Evolutionary conservation across 805 yeast species (phyloP).

Genomic region (Ogataea neopini): DNA sequence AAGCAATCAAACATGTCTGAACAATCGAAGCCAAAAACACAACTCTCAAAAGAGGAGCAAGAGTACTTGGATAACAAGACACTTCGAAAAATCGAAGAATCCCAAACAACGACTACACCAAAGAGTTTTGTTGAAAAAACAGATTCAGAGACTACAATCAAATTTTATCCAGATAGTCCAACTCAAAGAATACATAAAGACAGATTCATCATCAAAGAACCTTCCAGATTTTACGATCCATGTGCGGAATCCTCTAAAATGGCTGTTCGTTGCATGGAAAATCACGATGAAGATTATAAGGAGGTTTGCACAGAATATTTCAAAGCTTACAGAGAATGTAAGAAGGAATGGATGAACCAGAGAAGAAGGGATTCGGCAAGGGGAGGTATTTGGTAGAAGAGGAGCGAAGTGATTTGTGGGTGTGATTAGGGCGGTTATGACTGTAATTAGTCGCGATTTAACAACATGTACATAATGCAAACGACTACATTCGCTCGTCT

Average conservation of each 20-base stretch:
- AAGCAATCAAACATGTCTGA: constrained; percentile 3
- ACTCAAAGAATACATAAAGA: constrained; percentile 66
- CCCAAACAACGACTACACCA: constrained; percentile 36
- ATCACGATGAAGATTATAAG: constrained; percentile 69
- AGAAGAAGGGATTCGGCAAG: constrained; percentile 29
- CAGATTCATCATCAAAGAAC: constrained; percentile 70
- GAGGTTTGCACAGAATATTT: constrained; percentile 77
- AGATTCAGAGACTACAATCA: constrained; percentile 49
- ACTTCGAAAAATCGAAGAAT: constrained; percentile 22
- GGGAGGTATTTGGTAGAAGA: constrained; percentile 37
- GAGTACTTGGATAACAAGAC: constrained; percentile 30
- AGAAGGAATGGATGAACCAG: constrained; percentile 63
- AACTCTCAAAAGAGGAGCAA: constrained; percentile 15
- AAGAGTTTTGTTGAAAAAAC: constrained; percentile 53
- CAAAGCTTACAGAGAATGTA: constrained; percentile 91
- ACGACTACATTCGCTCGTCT: no score
- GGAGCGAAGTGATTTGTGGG: no score
- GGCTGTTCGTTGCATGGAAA: constrained; percentile 80
- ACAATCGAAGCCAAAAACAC: neutral
- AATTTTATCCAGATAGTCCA: constrained; percentile 88
- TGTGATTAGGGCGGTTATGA: no score
- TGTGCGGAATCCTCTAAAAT: constrained; percentile 88
- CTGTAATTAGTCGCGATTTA: no score
- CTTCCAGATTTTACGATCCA: constrained; percentile 88
- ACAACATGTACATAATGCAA: no score